phyloP scores from a whole-genome alignment of 768 basidiomycete genomes.

The Trametes coccinea region DNA sequence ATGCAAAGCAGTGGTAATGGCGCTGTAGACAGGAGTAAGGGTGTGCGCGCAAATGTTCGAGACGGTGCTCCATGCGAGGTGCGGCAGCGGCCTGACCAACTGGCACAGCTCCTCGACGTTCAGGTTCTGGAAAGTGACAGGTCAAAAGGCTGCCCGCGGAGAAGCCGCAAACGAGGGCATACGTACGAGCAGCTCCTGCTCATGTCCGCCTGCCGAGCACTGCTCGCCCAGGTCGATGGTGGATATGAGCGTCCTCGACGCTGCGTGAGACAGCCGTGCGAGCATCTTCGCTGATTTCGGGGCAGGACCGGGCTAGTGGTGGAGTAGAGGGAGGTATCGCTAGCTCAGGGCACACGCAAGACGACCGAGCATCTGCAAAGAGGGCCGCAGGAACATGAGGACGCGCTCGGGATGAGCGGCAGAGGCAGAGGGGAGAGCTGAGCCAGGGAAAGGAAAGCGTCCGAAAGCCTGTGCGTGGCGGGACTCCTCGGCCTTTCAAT shows the following conservation, averaged over 20 bases:
- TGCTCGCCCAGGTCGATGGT: conserved; percentile 12
- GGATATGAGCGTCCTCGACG: conserved; percentile 12
- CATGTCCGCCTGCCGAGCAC: neutral
- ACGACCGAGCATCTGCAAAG: conserved; percentile 20
- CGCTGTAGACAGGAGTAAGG: conserved; percentile 32
- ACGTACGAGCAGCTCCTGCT: conserved; percentile 11
- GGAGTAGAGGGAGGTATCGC: neutral
- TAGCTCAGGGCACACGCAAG: conserved; percentile 8
- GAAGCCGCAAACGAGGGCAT: neutral
- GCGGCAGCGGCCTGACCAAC: conserved; percentile 23
- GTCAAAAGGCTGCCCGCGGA: neutral
- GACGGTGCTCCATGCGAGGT: conserved; percentile 27
- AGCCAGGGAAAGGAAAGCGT: neutral
- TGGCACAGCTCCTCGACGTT: conserved; percentile 26
- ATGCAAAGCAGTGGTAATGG: conserved; percentile 37
- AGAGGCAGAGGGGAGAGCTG: conserved; percentile 7
- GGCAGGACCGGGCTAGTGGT: neutral
- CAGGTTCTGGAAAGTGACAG: conserved; percentile 20
- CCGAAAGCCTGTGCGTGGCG: neutral
- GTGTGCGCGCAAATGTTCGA: conserved; percentile 26
- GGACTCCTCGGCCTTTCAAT: conserved; percentile 3
- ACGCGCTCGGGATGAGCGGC: conserved; percentile 6
- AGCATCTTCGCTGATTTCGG: conserved; percentile 4
- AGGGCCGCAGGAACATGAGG: conserved; percentile 18
- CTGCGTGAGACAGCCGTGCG: conserved; percentile 15